phyloP scores from a whole-genome alignment of 2,329 filamentous ascomycete species.

The Xylariaceae sp. region DNA sequence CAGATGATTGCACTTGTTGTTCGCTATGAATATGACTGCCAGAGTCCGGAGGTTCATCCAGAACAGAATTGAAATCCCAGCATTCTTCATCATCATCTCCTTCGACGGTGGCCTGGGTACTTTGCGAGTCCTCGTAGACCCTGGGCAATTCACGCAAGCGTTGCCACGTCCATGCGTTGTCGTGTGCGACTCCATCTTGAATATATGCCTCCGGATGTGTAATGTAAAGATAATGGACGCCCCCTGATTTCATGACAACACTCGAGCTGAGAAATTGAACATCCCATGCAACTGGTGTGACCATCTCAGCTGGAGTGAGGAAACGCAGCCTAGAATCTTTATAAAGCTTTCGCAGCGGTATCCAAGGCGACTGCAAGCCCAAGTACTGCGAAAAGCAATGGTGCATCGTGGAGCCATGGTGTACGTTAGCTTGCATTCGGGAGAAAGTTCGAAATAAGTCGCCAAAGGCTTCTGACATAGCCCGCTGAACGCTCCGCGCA shows the following conservation, averaged over 20 bases:
- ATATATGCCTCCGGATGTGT: conserved; percentile 71
- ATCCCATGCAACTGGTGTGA: conserved; percentile 66
- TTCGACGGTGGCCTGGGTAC: conserved; percentile 47
- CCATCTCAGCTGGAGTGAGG: conserved; percentile 64
- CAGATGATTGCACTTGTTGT: conserved; percentile 39
- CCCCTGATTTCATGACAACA: conserved; percentile 65
- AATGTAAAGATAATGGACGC: conserved; percentile 62
- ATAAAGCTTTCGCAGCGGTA: conserved; percentile 71
- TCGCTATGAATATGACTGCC: conserved; percentile 38
- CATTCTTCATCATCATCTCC: conserved; percentile 58
- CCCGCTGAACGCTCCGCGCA: conserved; percentile 60
- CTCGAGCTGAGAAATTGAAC: conserved; percentile 63
- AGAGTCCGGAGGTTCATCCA: conserved; percentile 52
- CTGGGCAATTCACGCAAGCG: conserved; percentile 58
- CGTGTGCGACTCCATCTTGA: conserved; percentile 52
- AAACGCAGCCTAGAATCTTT: conserved; percentile 69
- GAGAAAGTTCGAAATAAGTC: conserved; percentile 45
- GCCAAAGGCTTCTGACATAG: conserved; percentile 58
- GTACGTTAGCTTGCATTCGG: conserved; percentile 30
- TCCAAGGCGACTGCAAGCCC: conserved; percentile 61
- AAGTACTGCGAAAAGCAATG: conserved; percentile 42
- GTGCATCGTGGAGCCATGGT: conserved; percentile 32
- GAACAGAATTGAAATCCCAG: conserved; percentile 60
- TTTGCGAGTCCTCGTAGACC: conserved; percentile 44
- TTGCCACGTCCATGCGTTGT: conserved; percentile 64